Base-by-base conservation (phyloP, 2,329 filamentous ascomycete genomes). In the Sarocladiaceae sp. region DNA sequence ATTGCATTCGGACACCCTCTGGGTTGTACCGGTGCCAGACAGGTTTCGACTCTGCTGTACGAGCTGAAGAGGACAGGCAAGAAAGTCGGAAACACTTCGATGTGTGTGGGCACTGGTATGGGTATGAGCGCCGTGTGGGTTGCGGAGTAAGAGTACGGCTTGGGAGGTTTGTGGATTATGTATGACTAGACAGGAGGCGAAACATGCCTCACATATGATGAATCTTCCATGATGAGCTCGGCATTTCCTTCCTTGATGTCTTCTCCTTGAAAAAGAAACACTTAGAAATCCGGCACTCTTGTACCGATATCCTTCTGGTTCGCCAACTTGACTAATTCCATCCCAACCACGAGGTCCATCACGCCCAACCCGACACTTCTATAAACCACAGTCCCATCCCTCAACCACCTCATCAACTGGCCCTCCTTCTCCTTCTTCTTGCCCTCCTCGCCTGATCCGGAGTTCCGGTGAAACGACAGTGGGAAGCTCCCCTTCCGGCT, bases 101-200 rank as follows among this genome's bases (percentile, higher is more conserved):
- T 97, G 93, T 98, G 93, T 63, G 71, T 97, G 41, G 93, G 91
- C 43, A 97, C 91, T 2, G 91, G 89, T 44, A 97, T 97, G 93
- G 91, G 91, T 43, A 95, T 96, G 88, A 90, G 89, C 46, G 88
- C 90, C 48, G 84, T 96, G 48, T 96, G 90, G 89, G 90, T 96
- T 53, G 87, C 88, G 3, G 90, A 95, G 73, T 95, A 88, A 52
- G 48, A 34, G 20, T n/a, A n/a, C n/a, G n/a, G 31, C 6, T 33
- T 33, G n/a, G n/a, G n/a, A n/a, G n/a, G n/a, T n/a, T n/a, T n/a
- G n/a, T n/a, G n/a, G n/a, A n/a, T n/a, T n/a, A 26, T 45, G 43
- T 37, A 26, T 39, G 21, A 3, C 31, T 40, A 32, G 21, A 12
- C 19, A 18, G 21, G 11, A 16, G 21, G 37, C 37, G 26, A 15